Base-by-base conservation (phyloP, 352 stramenopile species). In the Phytophthora palmivora region DNA sequence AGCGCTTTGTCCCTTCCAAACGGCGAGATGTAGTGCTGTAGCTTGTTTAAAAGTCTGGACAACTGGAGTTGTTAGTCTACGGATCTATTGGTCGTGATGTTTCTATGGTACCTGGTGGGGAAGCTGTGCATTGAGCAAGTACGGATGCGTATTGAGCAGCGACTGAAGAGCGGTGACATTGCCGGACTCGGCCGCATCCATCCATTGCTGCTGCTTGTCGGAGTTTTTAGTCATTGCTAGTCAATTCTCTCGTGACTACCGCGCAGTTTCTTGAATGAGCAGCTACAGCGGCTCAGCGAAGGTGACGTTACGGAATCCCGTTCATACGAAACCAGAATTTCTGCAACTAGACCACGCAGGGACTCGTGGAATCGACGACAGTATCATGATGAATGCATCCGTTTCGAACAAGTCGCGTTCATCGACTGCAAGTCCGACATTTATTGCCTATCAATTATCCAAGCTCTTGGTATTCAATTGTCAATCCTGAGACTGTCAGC, bases 41-140 rank as follows among this genome's bases (percentile, higher is more conserved):
- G n/a, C 44, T 22, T n/a, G 33, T 8, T 55, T 24, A 7, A 55
- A 55, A 5, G 47, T 51, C 44, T 51, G 24, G 2, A 49, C 43
- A 49, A 51, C 9, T 32, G n/a, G 16, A 38, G 19, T 42, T 32
- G 34, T 33, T 21, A 45, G 15, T 33, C 9, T 43, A 19, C 3
- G 1, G 3, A 18, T 4, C 10, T 1, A 16, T 16, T 10, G 16
- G 19, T 28, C 22, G 30, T 34, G 7, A 34, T 14, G 4, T 28
- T 26, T 21, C 34, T 16, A 56, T 14, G 6, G 3, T 34, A 56
- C 48, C 48, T 56, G 48, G 12, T 56, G 48, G 10, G 46, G 18
- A 14, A 56, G 48, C 38, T 16, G 48, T 2, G 48, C 36, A 21
- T 56, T 46, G 21, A 56, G 36, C 34, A 56, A 22, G 1, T 28